phyloP scores from a whole-genome alignment of 1,139 yeast species.

The Geotrichum macrosporum region DNA sequence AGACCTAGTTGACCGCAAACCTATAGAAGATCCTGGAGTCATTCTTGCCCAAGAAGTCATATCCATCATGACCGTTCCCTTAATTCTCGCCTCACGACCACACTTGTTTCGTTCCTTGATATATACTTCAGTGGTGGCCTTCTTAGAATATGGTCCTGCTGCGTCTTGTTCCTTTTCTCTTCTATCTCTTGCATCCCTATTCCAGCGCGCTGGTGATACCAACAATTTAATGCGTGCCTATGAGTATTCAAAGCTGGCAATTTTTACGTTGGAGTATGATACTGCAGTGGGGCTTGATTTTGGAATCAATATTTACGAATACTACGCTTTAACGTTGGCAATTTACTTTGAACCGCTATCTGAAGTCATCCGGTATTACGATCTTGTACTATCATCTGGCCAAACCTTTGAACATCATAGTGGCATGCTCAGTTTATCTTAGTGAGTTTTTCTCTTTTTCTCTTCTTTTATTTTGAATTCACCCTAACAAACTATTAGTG shows the following conservation, averaged over 20 bases:
- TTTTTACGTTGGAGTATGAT: slow-evolving; percentile 41
- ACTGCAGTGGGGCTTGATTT: slow-evolving; percentile 41
- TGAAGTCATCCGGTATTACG: slow-evolving; percentile 39
- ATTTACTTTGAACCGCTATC: slow-evolving; percentile 44
- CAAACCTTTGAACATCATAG: slow-evolving; percentile 33
- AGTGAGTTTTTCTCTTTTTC: too few species aligned
- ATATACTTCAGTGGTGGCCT: slow-evolving; percentile 33
- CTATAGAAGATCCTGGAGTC: slow-evolving; percentile 36
- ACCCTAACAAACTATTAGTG: slow-evolving; percentile 24
- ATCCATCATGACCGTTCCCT: slow-evolving; percentile 42
- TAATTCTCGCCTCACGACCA: slow-evolving; percentile 28
- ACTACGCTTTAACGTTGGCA: slow-evolving; percentile 46
- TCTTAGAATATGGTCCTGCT: slow-evolving; percentile 38
- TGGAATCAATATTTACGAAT: slow-evolving; percentile 44
- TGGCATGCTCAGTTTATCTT: slow-evolving; percentile 32
- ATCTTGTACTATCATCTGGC: slow-evolving; percentile 31
- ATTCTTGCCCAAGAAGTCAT: slow-evolving; percentile 45
- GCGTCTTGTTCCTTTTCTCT: slow-evolving; percentile 37
- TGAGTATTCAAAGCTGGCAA: slow-evolving; percentile 43
- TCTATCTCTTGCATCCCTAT: slow-evolving; percentile 37
- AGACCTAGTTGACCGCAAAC: slow-evolving; percentile 34
- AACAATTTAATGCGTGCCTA: slow-evolving; percentile 43
- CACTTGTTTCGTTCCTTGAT: slow-evolving; percentile 31
- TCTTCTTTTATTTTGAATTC: too few species aligned
- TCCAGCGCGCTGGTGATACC: slow-evolving; percentile 34